phyloP scores from a whole-genome alignment of 2,329 filamentous ascomycete species.

The Claviceps pazoutovae region DNA sequence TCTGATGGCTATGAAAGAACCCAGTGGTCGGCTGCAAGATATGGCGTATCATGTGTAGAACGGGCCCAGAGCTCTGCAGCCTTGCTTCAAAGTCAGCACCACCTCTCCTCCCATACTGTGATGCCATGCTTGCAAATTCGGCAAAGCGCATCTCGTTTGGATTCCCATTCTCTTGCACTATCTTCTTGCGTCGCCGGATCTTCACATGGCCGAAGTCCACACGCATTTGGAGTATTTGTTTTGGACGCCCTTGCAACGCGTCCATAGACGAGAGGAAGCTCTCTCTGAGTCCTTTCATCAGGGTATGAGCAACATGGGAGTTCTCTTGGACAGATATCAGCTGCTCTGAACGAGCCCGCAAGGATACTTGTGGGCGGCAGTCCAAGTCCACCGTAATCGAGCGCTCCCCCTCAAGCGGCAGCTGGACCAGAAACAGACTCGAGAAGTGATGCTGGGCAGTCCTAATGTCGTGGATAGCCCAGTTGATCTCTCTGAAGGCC shows the following conservation, averaged over 20 bases:
- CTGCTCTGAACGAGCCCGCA: not conserved
- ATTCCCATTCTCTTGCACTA: not conserved
- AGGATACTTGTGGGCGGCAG: constrained; percentile 11
- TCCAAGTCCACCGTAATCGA: constrained; percentile 13
- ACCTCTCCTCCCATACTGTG: constrained; percentile 15
- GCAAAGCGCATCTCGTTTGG: constrained; percentile 12
- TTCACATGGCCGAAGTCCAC: constrained; percentile 20
- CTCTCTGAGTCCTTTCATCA: not conserved
- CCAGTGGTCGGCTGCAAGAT: constrained; percentile 3
- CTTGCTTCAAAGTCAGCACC: constrained; percentile 15
- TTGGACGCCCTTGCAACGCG: constrained; percentile 12
- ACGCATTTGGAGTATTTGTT: constrained; percentile 16
- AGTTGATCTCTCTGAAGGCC: constrained; percentile 17
- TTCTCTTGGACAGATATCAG: not conserved
- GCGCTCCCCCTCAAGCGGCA: constrained; percentile 7
- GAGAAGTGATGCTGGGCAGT: constrained; percentile 13
- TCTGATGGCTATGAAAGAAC: constrained; percentile 7
- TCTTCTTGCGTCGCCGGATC: constrained; percentile 14
- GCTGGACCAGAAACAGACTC: constrained; percentile 16
- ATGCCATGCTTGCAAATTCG: constrained; percentile 14
- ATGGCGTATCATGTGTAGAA: constrained; percentile 4
- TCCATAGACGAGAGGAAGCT: constrained; percentile 9
- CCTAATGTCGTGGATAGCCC: constrained; percentile 19
- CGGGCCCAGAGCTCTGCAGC: constrained; percentile 2
- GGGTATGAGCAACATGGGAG: not conserved